Base-by-base conservation (phyloP, 1,284 basidiomycete species). In the Mrakiaceae sp. region DNA sequence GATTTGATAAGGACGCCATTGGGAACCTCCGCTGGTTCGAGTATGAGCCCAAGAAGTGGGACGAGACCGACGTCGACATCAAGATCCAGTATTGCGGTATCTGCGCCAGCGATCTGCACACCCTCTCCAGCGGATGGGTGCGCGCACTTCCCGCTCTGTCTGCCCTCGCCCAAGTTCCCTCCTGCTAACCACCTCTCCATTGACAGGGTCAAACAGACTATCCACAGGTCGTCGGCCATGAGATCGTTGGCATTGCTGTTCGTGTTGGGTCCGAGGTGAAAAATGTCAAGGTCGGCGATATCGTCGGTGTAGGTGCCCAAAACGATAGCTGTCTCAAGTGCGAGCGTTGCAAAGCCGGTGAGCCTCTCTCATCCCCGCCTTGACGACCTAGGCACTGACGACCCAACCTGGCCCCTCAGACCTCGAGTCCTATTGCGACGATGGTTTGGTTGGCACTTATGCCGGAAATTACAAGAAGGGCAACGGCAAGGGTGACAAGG, bases 301-400 rank as follows among this genome's bases (percentile, higher is more conserved):
- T 82, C n/a, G 84, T 81, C 65, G 84, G 84, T 64, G 83, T 86
- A 12, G 84, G 85, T 42, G 83, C 84, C 2, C 81, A 83, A 71
- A 78, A 84, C 53, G 78, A 76, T 56, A 77, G 79, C 11, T 85
- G 83, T 74, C 68, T 67, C 66, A 66, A 79, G 46, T 86, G 84
- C 39, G 48, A 39, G 9, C 39, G 11, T 48, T 60, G 58, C 47
- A 60, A 49, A 5, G 16, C 11, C 43, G 57, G 44, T 27, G 27
- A 27, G 8, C 48, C 48, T 49, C 48, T 49, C 48, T 49, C 9
- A 9, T 14, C 9, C 48, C 48, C 48, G 48, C 48, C 14, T 49
- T 14, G 14, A 49, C 72, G 72, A 74, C 56, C 71, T 68, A 56
- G 75, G 75, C 73, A 73, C 73, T 70, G 69, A 69, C 62, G 73